These are phyloP conservation scores for Podospora comata DNA, from an alignment of 495 filamentous ascomycete species.

Conservation along the genomic window DNA sequence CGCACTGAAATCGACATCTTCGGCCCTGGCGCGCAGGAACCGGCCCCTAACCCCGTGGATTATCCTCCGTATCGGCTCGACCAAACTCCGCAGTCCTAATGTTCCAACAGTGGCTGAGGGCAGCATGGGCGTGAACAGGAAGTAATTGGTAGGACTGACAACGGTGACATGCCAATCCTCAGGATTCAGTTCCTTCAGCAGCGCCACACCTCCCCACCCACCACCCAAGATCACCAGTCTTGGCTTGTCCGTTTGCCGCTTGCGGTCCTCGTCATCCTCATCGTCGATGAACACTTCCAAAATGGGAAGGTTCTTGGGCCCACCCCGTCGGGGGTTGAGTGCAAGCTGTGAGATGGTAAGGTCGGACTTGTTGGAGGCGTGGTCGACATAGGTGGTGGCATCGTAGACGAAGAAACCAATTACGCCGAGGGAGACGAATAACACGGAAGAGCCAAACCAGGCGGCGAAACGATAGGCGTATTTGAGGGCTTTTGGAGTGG, in stretches of 20 bases:
- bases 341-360: constrained; percentile 80
- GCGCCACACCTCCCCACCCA: constrained; percentile 90
- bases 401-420: constrained; percentile 93
- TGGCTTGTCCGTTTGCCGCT: constrained; percentile 73
- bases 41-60: constrained; percentile 75
- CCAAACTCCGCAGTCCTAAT: constrained; percentile 80
- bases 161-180: constrained; percentile 94
- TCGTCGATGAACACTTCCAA: constrained; percentile 83
- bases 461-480: constrained; percentile 51
- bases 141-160: constrained; percentile 91
- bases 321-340: constrained; percentile 75
- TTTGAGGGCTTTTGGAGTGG: constrained; percentile 44
- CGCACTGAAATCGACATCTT: constrained; percentile 84
- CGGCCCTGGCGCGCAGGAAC: constrained; percentile 81
- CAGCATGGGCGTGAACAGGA: constrained; percentile 96
- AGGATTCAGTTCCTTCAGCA: constrained; percentile 85
- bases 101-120: constrained; percentile 96
- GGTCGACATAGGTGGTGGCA: constrained; percentile 79
- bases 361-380: constrained; percentile 56
- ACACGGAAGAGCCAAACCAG: constrained; percentile 46
- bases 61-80: constrained; percentile 89
- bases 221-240: constrained; percentile 88
- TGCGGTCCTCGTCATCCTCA: constrained; percentile 67
- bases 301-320: constrained; percentile 95
- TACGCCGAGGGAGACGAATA: constrained; percentile 50